Evolutionary conservation across 1,284 basidiomycete species (phyloP), one percentile per base, ranked within the genome.

Genomic region (Ganoderma boninense): DNA sequence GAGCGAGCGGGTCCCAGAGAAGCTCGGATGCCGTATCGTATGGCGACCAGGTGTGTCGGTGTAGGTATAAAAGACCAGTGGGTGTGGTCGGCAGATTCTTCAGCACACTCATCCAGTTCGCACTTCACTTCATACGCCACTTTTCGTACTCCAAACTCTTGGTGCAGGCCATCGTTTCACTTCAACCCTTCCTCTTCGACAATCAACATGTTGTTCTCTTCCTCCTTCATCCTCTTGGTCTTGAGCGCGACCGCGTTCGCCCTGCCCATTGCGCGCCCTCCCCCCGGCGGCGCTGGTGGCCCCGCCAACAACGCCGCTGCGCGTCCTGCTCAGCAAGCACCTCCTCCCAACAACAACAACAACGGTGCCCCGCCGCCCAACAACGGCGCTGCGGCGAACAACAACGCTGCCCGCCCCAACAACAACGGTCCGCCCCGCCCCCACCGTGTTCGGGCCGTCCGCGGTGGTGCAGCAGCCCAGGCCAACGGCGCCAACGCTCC

Each of bases 211-310:
- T 14, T 32, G 32, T 61, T 46, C 68, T 49, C 43, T 40, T 26
- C 43, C 60, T 26, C 60, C n/a, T 32, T 54, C 46, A n/a, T 60
- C 62, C 35, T 42, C 44, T 66, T 71, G 49, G 38, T 52, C 44
- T 56, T 66, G 66, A 56, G 42, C 43, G 64, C 60, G 23, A 44
- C 56, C 56, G 38, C 67, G 46, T 44, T 57, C 60, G 35, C n/a
- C 62, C 44, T 61, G 56, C 29, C 23, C 42, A 18, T 54, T 18
- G 65, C 65, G 57, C 64, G 52, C 46, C 18, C 54, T 32, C 54
- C 40, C 61, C 23, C 23, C 8, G 14, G 13, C 23, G 26, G 26
- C 23, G 49, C 49, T 4, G 23, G 23, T 26, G 49, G 10, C 8
- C 23, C 49, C 8, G 13, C n/a, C 23, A 52, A 52, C 49, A 23